A percentile compares a stretch with the other conserved stretches of the same genome.
Conservation (phyloP, 2,329 filamentous ascomycete genomes). For the Gliomastix tumulicola region DNA sequence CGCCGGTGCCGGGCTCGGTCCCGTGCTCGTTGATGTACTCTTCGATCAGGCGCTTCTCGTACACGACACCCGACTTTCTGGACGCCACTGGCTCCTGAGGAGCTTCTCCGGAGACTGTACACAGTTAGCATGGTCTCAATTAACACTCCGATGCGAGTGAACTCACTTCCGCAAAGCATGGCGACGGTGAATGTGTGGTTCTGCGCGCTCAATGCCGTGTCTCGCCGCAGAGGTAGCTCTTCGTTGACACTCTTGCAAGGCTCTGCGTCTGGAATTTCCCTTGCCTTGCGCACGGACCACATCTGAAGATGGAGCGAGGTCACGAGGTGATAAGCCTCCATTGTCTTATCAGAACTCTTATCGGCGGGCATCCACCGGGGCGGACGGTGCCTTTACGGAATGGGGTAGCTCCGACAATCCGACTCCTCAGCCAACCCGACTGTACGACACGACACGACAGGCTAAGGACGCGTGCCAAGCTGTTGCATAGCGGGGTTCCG, state of each 20-base stretch:
- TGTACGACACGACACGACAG: too few relatives aligned
- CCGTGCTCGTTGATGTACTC: conserved; percentile 90
- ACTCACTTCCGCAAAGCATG: conserved; percentile 43
- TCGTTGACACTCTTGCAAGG: conserved; percentile 2
- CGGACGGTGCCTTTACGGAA: too few relatives aligned
- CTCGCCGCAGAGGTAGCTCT: not conserved
- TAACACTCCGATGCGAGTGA: not conserved
- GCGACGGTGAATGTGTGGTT: conserved; percentile 11
- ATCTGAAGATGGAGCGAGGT: conserved; percentile 8
- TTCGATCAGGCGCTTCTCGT: conserved; percentile 92
- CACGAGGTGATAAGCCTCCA: conserved; percentile 22
- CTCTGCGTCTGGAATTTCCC: conserved; percentile 14
- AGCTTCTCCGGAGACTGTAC: conserved; percentile 86
- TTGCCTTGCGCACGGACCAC: conserved; percentile 20
- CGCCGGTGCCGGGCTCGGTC: conserved; percentile 84
- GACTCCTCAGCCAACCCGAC: too few relatives aligned
- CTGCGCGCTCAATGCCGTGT: conserved; percentile 2
- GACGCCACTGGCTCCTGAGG: conserved; percentile 93
- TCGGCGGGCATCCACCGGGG: conserved; percentile 1
- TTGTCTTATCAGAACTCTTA: too few relatives aligned
- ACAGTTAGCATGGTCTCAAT: conserved; percentile 3
- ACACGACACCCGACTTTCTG: conserved; percentile 87
- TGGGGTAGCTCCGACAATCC: too few relatives aligned
- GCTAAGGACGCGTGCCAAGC: too few relatives aligned
- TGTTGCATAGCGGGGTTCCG: too few relatives aligned